phyloP scores from a whole-genome alignment of 2,329 filamentous ascomycete species.

The Hypoxylon sp. region DNA sequence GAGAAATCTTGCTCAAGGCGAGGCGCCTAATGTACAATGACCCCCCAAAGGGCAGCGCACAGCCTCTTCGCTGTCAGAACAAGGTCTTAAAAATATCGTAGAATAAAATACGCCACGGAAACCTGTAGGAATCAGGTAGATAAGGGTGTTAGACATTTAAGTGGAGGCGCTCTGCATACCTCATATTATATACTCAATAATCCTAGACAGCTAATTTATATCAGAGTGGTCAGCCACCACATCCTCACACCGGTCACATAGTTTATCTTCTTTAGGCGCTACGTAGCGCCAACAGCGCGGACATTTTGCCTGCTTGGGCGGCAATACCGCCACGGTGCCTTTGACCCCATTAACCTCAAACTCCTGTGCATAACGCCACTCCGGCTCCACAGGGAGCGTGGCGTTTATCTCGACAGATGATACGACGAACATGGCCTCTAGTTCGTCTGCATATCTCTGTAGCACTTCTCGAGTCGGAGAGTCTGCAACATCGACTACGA shows the following conservation, averaged over 20 bases:
- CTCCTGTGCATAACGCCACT: slow-evolving; percentile 61
- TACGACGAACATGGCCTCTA: slow-evolving; percentile 77
- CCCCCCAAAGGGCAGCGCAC: not conserved
- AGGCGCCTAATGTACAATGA: too few relatives aligned
- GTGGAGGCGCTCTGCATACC: slow-evolving; percentile 11
- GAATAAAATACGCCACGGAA: not conserved
- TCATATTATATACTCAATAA: too few relatives aligned
- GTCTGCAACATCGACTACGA: slow-evolving; percentile 68
- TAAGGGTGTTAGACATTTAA: not conserved
- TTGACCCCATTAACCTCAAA: slow-evolving; percentile 60
- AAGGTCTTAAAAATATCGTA: not conserved
- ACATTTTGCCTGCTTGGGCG: slow-evolving; percentile 78
- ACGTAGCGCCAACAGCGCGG: slow-evolving; percentile 90
- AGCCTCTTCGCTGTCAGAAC: not conserved
- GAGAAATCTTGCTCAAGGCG: too few relatives aligned
- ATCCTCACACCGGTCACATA: slow-evolving; percentile 82
- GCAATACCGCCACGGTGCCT: slow-evolving; percentile 62
- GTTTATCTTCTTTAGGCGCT: slow-evolving; percentile 72
- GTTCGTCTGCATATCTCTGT: slow-evolving; percentile 63
- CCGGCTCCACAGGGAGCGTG: slow-evolving; percentile 42
- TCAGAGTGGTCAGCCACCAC: slow-evolving; percentile 62
- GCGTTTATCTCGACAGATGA: slow-evolving; percentile 70
- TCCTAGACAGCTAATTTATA: slow-evolving; percentile 1
- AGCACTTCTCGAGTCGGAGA: slow-evolving; percentile 55
- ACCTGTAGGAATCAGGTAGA: not conserved